Percentiles rank a stretch among this genome's conserved stretches.
phyloP scores from a whole-genome alignment of 352 stramenopile genomes.

The Phytophthora idaei region DNA sequence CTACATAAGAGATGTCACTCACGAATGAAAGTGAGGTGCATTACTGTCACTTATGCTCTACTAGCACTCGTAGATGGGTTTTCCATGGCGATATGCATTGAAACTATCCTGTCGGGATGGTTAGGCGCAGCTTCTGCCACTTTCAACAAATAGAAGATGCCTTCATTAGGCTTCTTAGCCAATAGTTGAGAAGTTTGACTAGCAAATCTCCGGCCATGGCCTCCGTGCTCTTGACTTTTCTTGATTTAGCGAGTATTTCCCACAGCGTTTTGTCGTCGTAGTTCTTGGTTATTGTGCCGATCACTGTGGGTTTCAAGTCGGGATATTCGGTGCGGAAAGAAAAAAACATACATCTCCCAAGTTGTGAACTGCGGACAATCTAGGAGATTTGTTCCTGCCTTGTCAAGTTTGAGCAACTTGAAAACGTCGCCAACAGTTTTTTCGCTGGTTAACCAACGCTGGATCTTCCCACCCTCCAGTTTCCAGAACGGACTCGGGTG shows the following conservation, averaged over 20 bases:
- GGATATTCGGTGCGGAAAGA: not conserved
- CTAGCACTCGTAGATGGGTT: too few species aligned
- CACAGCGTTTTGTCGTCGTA: not conserved
- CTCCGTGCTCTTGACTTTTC: not conserved
- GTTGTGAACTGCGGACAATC: not conserved
- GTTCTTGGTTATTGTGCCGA: not conserved
- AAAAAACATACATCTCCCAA: not conserved
- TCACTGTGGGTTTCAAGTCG: not conserved
- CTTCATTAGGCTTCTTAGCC: not conserved
- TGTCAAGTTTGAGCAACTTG: not conserved
- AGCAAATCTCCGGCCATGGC: not conserved
- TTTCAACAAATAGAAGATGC: not conserved
- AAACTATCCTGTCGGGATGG: not conserved
- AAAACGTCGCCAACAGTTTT: not conserved
- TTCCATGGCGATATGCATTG: too few species aligned
- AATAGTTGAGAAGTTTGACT: not conserved
- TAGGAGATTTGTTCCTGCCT: not conserved
- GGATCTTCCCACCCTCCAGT: not conserved
- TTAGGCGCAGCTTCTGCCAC: not conserved
- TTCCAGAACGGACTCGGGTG: too few species aligned
- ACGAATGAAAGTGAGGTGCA: too few species aligned
- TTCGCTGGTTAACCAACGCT: not conserved
- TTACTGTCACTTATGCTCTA: too few species aligned
- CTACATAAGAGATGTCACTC: too few species aligned
- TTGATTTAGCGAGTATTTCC: not conserved